Percentiles rank a stretch among this genome's conserved stretches.
Evolutionary conservation across 2,329 filamentous ascomycete genomes (phyloP).

Genomic region (Claviceps cyperi): DNA sequence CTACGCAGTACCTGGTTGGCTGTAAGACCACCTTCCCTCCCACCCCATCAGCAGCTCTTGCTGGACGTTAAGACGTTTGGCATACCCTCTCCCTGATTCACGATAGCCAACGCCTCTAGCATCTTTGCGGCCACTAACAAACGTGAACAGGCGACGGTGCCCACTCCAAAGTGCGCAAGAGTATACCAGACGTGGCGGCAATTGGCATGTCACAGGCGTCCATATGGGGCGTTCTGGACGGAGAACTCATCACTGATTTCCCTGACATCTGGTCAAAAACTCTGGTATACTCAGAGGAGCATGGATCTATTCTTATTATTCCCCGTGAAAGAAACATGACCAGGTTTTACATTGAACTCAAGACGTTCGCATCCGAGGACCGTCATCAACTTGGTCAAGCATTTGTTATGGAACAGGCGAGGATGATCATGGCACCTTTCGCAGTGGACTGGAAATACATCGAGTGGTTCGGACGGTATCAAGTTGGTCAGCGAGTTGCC

Average conservation of each 20-base stretch:
- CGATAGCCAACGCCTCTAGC: neutral
- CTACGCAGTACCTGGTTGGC: slow-evolving; percentile 52
- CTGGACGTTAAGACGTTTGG: neutral
- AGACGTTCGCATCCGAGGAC: slow-evolving; percentile 27
- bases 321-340: slow-evolving; percentile 62
- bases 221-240: slow-evolving; percentile 59
- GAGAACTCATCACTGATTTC: slow-evolving; percentile 56
- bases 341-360: slow-evolving; percentile 45
- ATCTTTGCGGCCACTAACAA: neutral
- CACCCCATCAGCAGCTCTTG: neutral
- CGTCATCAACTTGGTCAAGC: slow-evolving; percentile 36
- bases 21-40: slow-evolving; percentile 28
- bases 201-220: slow-evolving; percentile 38
- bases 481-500: slow-evolving; percentile 57
- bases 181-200: slow-evolving; percentile 42
- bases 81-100: neutral
- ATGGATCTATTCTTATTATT: slow-evolving; percentile 59
- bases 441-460: slow-evolving; percentile 42
- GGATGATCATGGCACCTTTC: slow-evolving; percentile 45
- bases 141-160: slow-evolving; percentile 45
- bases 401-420: slow-evolving; percentile 55
- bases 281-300: slow-evolving; percentile 49
- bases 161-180: slow-evolving; percentile 53
- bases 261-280: slow-evolving; percentile 65
- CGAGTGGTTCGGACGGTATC: slow-evolving; percentile 60